A percentile compares a stretch with the other conserved stretches of the same genome.
Conservation (phyloP, 2,329 filamentous ascomycete genomes). For the Claviceps quebecensis region DNA sequence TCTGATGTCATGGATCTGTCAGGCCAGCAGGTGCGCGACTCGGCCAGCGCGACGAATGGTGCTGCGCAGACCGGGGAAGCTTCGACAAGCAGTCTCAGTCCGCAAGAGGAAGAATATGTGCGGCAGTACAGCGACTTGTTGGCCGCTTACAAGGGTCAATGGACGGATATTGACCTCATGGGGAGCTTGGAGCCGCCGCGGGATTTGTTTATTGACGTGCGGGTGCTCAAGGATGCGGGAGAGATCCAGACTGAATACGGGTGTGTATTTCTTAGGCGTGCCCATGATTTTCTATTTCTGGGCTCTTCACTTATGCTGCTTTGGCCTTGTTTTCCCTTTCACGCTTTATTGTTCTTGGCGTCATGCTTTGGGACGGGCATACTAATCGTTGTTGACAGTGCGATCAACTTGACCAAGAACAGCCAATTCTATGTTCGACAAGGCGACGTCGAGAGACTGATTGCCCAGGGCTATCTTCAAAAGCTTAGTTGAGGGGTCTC, state of each 20-base stretch:
- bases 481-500: slow-evolving; percentile 53
- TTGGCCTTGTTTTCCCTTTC: neutral
- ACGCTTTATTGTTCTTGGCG: neutral
- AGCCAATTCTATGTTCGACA: slow-evolving; percentile 96
- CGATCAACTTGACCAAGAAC: slow-evolving; percentile 93
- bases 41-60: slow-evolving; percentile 18
- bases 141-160: slow-evolving; percentile 94
- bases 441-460: slow-evolving; percentile 86
- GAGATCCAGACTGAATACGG: slow-evolving; percentile 99
- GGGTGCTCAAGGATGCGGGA: slow-evolving; percentile 89
- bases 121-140: slow-evolving; percentile 82
- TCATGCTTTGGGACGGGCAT: too few species aligned
- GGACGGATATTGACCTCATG: slow-evolving; percentile 94
- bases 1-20: slow-evolving; percentile 64
- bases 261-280: slow-evolving; percentile 25
- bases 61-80: slow-evolving; percentile 27
- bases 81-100: slow-evolving; percentile 65
- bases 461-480: slow-evolving; percentile 88
- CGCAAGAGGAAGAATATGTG: slow-evolving; percentile 94
- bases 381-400: slow-evolving; percentile 35
- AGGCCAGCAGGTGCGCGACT: slow-evolving; percentile 37
- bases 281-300: neutral
- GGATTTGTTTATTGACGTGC: slow-evolving; percentile 92
- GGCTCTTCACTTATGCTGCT: too few species aligned
- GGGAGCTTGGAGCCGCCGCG: slow-evolving; percentile 87